These are phyloP conservation scores for Candida labiduridarum DNA, from an alignment of 1,139 yeast species.

Conservation along the genomic window DNA sequence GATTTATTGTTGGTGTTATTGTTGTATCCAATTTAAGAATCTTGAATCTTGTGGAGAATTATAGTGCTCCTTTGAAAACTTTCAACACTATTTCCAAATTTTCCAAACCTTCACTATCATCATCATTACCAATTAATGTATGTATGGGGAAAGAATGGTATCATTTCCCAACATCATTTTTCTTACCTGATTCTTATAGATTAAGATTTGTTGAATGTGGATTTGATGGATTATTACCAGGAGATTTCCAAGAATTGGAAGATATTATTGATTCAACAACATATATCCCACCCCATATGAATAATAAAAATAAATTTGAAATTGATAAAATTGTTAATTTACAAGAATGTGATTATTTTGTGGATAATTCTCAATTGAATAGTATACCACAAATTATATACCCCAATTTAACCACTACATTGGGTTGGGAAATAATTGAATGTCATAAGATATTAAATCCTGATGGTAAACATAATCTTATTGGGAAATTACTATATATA, in stretches of 20 bases:
- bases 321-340: constrained; percentile 49
- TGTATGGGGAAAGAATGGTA: constrained; percentile 97
- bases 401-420: constrained; percentile 14
- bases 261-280: constrained; percentile 33
- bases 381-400: constrained; percentile 15
- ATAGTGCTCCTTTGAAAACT: constrained; percentile 57
- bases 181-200: constrained; percentile 62
- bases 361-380: constrained; percentile 50
- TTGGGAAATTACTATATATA: constrained; percentile 50
- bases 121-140: constrained; percentile 39
- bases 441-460: constrained; percentile 53
- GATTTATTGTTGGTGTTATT: constrained; percentile 15
- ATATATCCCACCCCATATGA: constrained; percentile 63
- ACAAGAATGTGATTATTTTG: constrained; percentile 55
- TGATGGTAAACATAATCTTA: constrained; percentile 41
- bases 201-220: constrained; percentile 73
- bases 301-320: constrained; percentile 66
- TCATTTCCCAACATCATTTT: constrained; percentile 86
- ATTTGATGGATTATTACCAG: constrained; percentile 86
- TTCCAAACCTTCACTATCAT: constrained; percentile 3
- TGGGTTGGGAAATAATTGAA: constrained; percentile 44
- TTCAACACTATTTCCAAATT: constrained; percentile 13
- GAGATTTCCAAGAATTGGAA: constrained; percentile 64
- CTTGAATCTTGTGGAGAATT: constrained; percentile 50
- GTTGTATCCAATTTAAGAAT: constrained; percentile 40